Evolutionary conservation across 1,284 basidiomycete genomes (phyloP).

Genomic region (Sporisorium reilianum): DNA sequence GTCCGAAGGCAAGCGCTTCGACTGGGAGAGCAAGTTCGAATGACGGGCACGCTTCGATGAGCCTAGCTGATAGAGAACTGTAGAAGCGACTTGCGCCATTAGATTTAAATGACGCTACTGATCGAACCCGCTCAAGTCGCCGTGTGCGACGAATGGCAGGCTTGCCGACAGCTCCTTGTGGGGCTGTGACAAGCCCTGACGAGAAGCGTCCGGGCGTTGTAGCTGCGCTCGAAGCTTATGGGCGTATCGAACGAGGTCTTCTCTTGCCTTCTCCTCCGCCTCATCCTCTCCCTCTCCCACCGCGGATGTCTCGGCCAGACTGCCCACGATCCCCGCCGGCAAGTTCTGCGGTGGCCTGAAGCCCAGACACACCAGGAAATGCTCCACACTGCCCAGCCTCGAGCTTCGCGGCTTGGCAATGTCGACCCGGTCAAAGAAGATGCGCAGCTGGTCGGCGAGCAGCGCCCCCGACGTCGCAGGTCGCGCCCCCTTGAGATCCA

Average conservation of each 20-base stretch:
- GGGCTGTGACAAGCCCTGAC: neutral
- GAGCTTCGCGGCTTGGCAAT: constrained; percentile 70
- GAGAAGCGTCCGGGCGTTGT: constrained; percentile 7
- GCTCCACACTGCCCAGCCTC: constrained; percentile 69
- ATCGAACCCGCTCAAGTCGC: constrained; percentile 48
- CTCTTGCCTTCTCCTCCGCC: constrained; percentile 24
- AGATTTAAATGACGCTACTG: constrained; percentile 1
- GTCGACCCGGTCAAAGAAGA: constrained; percentile 71
- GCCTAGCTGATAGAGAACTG: no score
- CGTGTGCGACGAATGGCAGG: constrained; percentile 42
- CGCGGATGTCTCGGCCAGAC: constrained; percentile 3
- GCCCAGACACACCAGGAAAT: constrained; percentile 73
- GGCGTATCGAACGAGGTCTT: constrained; percentile 34
- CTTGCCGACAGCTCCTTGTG: constrained; percentile 25
- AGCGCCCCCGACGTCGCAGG: constrained; percentile 38
- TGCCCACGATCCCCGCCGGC: constrained; percentile 28
- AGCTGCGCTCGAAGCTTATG: constrained; percentile 32
- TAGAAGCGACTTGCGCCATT: neutral
- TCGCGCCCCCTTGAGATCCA: constrained; percentile 34
- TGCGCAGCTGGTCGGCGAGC: constrained; percentile 56
- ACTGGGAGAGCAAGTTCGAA: constrained; percentile 28
- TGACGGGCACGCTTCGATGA: no score
- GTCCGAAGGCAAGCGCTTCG: constrained; percentile 31
- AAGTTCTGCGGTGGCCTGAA: constrained; percentile 63
- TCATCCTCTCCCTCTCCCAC: no score